Evolutionary conservation across 2,329 filamentous ascomycete genomes (phyloP).

Genomic region (Hymenoscyphus fraxineus): DNA sequence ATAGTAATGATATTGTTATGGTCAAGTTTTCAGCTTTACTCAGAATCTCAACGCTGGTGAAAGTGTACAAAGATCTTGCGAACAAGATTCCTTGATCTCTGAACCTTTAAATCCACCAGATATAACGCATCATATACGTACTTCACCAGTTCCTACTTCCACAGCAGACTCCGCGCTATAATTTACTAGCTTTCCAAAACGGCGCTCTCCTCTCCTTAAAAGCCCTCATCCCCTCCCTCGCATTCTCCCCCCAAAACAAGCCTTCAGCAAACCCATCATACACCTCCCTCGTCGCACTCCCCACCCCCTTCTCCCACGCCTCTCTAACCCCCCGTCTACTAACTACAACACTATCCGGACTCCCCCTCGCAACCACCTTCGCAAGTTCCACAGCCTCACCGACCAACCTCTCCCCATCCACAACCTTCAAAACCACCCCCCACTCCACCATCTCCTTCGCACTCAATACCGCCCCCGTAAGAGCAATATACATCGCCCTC

Average conservation of each 20-base stretch:
- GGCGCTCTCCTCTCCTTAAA: conserved; percentile 50
- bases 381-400: conserved; percentile 34
- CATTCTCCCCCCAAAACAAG: conserved; percentile 44
- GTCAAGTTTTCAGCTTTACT: no score
- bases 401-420: conserved; percentile 35
- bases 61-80: no score
- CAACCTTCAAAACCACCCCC: conserved; percentile 24
- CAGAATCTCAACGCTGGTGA: no score
- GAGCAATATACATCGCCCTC: conserved; percentile 17
- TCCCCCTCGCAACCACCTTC: conserved; percentile 32
- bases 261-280: conserved; percentile 40
- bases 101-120: no score
- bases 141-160: no score
- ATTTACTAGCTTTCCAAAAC: conserved; percentile 40
- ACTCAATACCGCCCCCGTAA: conserved; percentile 42
- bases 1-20: no score
- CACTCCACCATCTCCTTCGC: conserved; percentile 35
- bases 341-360: conserved; percentile 37
- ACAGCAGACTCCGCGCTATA: background rate
- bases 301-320: conserved; percentile 41
- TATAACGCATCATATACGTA: no score
- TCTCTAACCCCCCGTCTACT: conserved; percentile 34
- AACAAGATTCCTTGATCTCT: no score
- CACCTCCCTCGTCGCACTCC: conserved; percentile 39
- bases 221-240: conserved; percentile 47